A percentile compares a stretch with the other conserved stretches of the same genome.
Conservation (phyloP, 2,329 filamentous ascomycete species). For the Pezicula carpinea region DNA sequence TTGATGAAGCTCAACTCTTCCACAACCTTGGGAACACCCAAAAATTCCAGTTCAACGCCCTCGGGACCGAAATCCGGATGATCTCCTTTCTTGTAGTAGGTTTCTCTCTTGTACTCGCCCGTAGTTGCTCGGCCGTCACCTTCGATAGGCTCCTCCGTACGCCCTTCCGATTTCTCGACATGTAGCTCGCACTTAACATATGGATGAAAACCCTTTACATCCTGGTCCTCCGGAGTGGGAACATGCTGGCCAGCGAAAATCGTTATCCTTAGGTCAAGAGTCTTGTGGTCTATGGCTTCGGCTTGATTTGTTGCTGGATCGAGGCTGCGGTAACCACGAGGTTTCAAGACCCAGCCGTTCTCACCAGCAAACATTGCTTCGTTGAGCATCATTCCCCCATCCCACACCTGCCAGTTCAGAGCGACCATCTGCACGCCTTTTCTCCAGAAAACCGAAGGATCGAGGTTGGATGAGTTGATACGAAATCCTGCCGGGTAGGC, state of each 20-base stretch:
- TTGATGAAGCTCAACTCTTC: conserved; percentile 69
- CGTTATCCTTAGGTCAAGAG: conserved; percentile 64
- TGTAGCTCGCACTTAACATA: conserved; percentile 78
- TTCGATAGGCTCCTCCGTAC: conserved; percentile 27
- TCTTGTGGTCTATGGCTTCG: conserved; percentile 36
- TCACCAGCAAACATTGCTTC: conserved; percentile 84
- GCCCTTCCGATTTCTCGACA: conserved; percentile 56
- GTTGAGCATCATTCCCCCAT: conserved; percentile 94
- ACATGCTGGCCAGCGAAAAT: conserved; percentile 75
- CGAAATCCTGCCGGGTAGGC: conserved; percentile 82
- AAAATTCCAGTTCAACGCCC: conserved; percentile 54
- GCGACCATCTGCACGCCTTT: conserved; percentile 88
- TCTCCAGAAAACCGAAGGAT: conserved; percentile 81
- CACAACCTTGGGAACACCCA: conserved; percentile 51
- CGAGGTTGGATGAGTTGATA: conserved; percentile 79
- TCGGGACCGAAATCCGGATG: conserved; percentile 58
- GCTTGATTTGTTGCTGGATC: conserved; percentile 12
- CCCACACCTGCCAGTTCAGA: conserved; percentile 88
- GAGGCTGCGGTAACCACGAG: conserved; percentile 60
- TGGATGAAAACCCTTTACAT: conserved; percentile 54
- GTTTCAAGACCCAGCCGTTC: conserved; percentile 82
- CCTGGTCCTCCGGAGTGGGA: conserved; percentile 55
- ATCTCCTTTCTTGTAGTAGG: conserved; percentile 48
- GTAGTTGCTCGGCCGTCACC: conserved; percentile 49
- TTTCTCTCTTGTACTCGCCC: conserved; percentile 55